These are phyloP conservation scores for Volvox africanus DNA, from an alignment of 139 green algal genomes.

Conservation along the genomic window DNA sequence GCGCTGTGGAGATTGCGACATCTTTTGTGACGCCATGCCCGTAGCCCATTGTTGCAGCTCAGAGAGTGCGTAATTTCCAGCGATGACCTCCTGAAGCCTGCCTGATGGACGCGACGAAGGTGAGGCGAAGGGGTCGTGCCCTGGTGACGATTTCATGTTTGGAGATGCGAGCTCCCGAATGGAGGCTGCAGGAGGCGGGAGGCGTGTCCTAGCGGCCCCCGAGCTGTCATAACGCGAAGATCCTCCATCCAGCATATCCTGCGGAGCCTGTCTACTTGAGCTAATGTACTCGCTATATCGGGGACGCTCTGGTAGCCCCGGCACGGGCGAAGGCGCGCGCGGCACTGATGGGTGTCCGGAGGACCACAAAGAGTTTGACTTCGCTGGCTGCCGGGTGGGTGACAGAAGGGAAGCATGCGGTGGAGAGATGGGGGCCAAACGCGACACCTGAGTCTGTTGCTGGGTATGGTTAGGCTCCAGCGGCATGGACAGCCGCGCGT, in stretches of 20 bases:
- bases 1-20: not conserved
- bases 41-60: conserved; percentile 6
- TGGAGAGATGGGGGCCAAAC: not conserved
- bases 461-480: too few species aligned
- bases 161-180: not conserved
- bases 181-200: not conserved
- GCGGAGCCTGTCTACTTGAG: not conserved
- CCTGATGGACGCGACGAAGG: not conserved
- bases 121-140: not conserved
- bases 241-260: not conserved
- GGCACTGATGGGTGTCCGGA: not conserved
- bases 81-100: not conserved
- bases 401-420: not conserved
- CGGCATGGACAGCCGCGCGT: too few species aligned
- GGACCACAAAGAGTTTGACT: not conserved
- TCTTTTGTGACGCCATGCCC: not conserved
- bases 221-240: not conserved
- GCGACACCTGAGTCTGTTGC: not conserved
- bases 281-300: not conserved
- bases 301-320: too few species aligned
- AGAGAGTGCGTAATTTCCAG: not conserved
- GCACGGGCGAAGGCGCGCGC: too few species aligned
- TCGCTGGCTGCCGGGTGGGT: not conserved
- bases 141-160: not conserved
- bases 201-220: too few species aligned